A percentile compares a stretch with the other conserved stretches of the same genome.
Conservation (phyloP, 1,139 yeast genomes). For the Blastobotrys apis region DNA sequence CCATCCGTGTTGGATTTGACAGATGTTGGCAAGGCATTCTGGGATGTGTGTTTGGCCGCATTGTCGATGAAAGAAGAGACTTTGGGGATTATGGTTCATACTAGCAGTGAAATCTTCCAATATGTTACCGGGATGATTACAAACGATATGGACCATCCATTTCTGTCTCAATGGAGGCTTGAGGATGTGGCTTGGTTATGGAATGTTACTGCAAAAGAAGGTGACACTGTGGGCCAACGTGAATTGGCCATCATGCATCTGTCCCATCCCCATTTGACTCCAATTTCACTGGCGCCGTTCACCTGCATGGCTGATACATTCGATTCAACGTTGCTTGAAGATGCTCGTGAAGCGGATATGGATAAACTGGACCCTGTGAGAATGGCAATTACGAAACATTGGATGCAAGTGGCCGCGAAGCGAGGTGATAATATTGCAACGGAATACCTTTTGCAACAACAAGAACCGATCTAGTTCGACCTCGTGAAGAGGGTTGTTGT, state of each 20-base stretch:
- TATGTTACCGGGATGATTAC: slow-evolving; percentile 30
- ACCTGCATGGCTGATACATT: slow-evolving; percentile 27
- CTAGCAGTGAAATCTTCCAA: slow-evolving; percentile 35
- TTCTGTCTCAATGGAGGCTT: slow-evolving; percentile 26
- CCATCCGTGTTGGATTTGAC: slow-evolving; percentile 32
- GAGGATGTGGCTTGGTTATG: slow-evolving; percentile 32
- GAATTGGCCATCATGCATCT: slow-evolving; percentile 34
- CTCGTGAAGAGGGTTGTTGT: too few species aligned
- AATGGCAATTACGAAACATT: slow-evolving; percentile 32
- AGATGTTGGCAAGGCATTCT: slow-evolving; percentile 36
- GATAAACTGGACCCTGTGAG: slow-evolving; percentile 33
- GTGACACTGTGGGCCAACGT: slow-evolving; percentile 31
- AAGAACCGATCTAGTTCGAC: slow-evolving; percentile 7
- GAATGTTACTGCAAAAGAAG: slow-evolving; percentile 33
- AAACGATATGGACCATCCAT: slow-evolving; percentile 14
- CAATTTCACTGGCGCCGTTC: slow-evolving; percentile 28
- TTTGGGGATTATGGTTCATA: slow-evolving; percentile 30
- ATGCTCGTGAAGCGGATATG: slow-evolving; percentile 23
- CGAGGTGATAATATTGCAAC: slow-evolving; percentile 33
- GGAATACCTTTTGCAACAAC: slow-evolving; percentile 29
- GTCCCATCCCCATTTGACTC: slow-evolving; percentile 32
- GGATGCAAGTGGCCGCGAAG: slow-evolving; percentile 33
- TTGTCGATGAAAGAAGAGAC: slow-evolving; percentile 34
- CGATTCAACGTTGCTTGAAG: slow-evolving; percentile 25
- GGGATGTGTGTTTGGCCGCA: slow-evolving; percentile 39